Percentiles rank a stretch among this genome's conserved stretches.
Evolutionary conservation across 768 basidiomycete species (phyloP).

Genomic region (Termitomyces sp.): DNA sequence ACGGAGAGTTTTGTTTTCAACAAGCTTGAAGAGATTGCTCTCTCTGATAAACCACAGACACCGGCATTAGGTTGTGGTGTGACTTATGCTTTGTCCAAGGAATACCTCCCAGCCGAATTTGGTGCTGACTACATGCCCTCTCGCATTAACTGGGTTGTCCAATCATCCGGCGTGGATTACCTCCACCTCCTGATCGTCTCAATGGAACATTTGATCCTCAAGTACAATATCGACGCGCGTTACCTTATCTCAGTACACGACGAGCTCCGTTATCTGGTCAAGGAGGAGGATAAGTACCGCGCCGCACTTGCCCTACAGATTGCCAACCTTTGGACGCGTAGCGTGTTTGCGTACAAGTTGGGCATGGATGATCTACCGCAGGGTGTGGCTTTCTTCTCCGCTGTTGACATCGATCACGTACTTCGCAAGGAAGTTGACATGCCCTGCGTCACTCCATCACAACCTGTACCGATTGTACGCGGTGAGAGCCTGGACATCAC

Average conservation of each 20-base stretch:
- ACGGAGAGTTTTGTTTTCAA: slow-evolving; percentile 97
- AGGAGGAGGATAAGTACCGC: slow-evolving; percentile 87
- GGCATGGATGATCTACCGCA: slow-evolving; percentile 96
- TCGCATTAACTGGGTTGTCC: slow-evolving; percentile 99
- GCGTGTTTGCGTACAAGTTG: slow-evolving; percentile 86
- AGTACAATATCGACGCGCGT: slow-evolving; percentile 83
- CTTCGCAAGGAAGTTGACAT: slow-evolving; percentile 96
- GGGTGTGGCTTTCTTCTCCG: slow-evolving; percentile 95
- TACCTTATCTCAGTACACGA: slow-evolving; percentile 98
- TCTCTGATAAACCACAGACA: slow-evolving; percentile 82
- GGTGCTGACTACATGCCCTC: slow-evolving; percentile 92
- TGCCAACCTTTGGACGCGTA: slow-evolving; percentile 93
- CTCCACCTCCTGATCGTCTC: slow-evolving; percentile 94
- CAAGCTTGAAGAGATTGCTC: slow-evolving; percentile 92
- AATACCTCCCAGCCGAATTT: slow-evolving; percentile 77
- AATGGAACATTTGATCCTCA: slow-evolving; percentile 83
- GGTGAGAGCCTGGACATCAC: slow-evolving; percentile 85
- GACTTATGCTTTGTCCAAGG: slow-evolving; percentile 89
- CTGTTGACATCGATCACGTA: slow-evolving; percentile 89
- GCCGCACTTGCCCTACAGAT: slow-evolving; percentile 90
- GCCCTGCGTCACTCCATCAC: slow-evolving; percentile 93
- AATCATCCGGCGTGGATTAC: slow-evolving; percentile 98
- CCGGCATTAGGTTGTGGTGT: slow-evolving; percentile 94
- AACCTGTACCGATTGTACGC: slow-evolving; percentile 74
- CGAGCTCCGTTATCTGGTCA: slow-evolving; percentile 91